Evolutionary conservation across 345 rosid species (phyloP).

Genomic region (Eucalyptus decipiens): DNA sequence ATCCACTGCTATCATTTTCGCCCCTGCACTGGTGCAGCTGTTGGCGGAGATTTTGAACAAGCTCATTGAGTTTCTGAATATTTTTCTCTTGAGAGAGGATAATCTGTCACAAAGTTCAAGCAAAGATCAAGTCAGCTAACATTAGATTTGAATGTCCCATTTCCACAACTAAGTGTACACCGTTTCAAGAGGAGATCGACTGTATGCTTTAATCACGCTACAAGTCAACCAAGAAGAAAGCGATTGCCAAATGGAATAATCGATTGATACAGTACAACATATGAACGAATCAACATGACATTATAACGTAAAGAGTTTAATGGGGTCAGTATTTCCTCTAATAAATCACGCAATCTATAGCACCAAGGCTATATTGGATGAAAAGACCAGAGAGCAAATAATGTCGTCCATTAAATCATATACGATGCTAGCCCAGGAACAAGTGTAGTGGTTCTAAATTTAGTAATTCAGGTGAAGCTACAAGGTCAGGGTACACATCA

Average conservation of each 20-base stretch:
- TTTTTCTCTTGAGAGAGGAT: constrained; percentile 67
- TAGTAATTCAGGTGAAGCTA: neutral
- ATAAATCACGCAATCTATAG: neutral
- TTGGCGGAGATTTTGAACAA: constrained; percentile 37
- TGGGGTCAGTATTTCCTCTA: neutral
- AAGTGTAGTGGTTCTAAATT: neutral
- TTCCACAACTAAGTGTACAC: neutral
- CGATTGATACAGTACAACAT: neutral
- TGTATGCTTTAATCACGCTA: neutral
- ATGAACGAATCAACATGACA: neutral
- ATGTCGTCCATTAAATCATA: neutral
- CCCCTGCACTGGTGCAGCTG: constrained; percentile 43
- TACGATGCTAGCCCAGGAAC: neutral
- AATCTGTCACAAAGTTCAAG: constrained; percentile 21
- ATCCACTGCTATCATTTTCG: constrained; percentile 19
- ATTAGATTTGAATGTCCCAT: neutral
- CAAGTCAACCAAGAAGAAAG: neutral
- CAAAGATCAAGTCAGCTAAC: neutral
- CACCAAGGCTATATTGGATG: neutral
- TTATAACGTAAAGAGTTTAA: neutral
- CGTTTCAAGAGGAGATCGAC: neutral
- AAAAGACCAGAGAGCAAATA: neutral
- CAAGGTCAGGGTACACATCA: neutral
- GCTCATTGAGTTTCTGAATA: constrained; percentile 56
- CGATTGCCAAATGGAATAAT: neutral